Conservation (phyloP, 169 alveolate genomes). For the Plasmodium gallinaceum region DNA sequence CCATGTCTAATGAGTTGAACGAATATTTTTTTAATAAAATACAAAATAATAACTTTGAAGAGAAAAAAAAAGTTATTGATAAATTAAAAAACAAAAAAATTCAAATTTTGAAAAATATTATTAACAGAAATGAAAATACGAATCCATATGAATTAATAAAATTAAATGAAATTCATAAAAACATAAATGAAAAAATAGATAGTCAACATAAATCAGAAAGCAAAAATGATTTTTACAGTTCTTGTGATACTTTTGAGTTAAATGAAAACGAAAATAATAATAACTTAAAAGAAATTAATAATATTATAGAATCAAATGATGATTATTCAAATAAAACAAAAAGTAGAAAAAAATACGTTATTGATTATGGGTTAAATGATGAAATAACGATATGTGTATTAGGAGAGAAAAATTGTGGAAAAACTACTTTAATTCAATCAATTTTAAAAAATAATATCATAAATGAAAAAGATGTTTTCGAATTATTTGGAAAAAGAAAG, state of each 20-base stretch:
- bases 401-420: conserved; percentile 69
- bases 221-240: neutral
- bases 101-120: conserved; percentile 29
- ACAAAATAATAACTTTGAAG: conserved; percentile 31
- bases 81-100: conserved; percentile 50
- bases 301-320: neutral
- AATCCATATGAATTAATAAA: conserved; percentile 49
- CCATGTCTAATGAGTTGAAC: neutral
- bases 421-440: conserved; percentile 48
- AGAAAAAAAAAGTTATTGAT: conserved; percentile 24
- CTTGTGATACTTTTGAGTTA: neutral
- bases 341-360: neutral
- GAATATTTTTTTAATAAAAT: conserved; percentile 16
- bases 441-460: conserved; percentile 40
- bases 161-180: neutral
- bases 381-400: conserved; percentile 53
- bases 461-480: conserved; percentile 42
- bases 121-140: conserved; percentile 20
- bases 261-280: neutral
- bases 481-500: conserved; percentile 57
- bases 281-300: neutral
- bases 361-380: neutral
- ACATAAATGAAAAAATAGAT: neutral
- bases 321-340: neutral
- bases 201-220: neutral